Conservation (phyloP, 495 filamentous ascomycete genomes). For the Neurospora tetrasperma region DNA sequence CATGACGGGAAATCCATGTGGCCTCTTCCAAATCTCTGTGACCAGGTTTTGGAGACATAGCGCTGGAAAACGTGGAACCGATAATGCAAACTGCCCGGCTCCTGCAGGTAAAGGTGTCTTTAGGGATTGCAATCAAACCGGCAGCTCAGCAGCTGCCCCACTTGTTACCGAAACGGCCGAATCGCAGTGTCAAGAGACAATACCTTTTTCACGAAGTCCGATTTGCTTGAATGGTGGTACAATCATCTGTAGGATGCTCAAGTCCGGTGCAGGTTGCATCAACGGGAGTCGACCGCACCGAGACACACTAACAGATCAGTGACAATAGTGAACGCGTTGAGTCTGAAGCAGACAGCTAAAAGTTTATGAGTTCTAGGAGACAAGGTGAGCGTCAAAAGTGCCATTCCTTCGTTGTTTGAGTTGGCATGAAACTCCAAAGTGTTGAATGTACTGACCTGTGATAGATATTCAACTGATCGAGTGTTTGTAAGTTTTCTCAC, state of each 20-base stretch:
- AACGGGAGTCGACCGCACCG: background rate
- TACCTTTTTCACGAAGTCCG: background rate
- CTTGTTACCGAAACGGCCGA: background rate
- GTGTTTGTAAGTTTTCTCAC: background rate
- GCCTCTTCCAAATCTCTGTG: background rate
- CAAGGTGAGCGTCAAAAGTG: background rate
- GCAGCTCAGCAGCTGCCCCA: background rate
- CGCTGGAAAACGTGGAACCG: background rate
- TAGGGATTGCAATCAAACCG: background rate
- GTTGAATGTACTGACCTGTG: background rate
- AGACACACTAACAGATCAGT: background rate
- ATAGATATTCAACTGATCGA: background rate
- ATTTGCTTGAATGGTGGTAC: background rate
- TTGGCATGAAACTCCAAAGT: background rate
- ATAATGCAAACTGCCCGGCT: background rate
- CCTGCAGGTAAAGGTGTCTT: background rate
- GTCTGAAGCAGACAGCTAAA: background rate
- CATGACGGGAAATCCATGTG: too few relatives aligned
- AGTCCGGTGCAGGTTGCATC: background rate
- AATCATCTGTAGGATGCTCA: background rate
- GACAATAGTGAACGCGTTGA: background rate
- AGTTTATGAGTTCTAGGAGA: background rate
- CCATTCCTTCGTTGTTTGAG: background rate
- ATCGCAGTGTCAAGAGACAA: background rate
- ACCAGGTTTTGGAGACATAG: background rate